A percentile compares a stretch with the other conserved stretches of the same genome.
Evolutionary conservation across 257 asterid species (phyloP).

Genomic region (Haberlea rhodopensis): DNA sequence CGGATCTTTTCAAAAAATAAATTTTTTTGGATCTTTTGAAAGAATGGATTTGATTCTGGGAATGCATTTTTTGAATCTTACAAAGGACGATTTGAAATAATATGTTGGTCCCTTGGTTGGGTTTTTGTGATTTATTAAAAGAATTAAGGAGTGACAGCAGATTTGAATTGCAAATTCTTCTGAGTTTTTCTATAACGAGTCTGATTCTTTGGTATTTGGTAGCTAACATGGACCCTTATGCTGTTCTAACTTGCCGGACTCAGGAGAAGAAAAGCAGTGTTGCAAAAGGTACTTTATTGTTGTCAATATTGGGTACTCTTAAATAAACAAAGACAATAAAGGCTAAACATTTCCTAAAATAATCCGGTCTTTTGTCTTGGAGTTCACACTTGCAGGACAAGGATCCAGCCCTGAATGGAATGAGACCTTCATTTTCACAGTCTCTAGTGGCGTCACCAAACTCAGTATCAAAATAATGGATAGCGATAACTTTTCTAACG

Average conservation of each 20-base stretch:
- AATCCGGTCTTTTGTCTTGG: neutral
- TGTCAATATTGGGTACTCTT: neutral
- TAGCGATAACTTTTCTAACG: slow-evolving; percentile 50
- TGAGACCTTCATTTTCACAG: slow-evolving; percentile 67
- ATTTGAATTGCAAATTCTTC: neutral
- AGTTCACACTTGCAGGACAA: slow-evolving; percentile 35
- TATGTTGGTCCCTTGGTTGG: no score
- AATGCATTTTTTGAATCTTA: neutral
- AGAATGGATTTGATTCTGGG: neutral
- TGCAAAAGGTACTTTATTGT: slow-evolving; percentile 48
- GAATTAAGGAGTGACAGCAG: neutral
- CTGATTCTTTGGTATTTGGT: slow-evolving; percentile 12
- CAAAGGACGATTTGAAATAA: no score
- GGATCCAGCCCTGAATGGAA: slow-evolving; percentile 80
- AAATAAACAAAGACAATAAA: neutral
- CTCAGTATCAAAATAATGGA: slow-evolving; percentile 66
- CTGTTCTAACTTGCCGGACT: slow-evolving; percentile 55
- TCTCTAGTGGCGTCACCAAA: slow-evolving; percentile 46
- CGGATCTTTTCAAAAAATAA: no score
- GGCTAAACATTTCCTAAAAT: neutral
- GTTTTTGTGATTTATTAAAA: no score
- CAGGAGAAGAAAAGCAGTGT: slow-evolving; percentile 81
- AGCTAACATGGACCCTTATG: slow-evolving; percentile 75
- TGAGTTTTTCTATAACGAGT: neutral
- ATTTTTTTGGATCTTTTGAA: no score